Conservation (phyloP, 768 basidiomycete species). For the Tephrocybe sp. region DNA sequence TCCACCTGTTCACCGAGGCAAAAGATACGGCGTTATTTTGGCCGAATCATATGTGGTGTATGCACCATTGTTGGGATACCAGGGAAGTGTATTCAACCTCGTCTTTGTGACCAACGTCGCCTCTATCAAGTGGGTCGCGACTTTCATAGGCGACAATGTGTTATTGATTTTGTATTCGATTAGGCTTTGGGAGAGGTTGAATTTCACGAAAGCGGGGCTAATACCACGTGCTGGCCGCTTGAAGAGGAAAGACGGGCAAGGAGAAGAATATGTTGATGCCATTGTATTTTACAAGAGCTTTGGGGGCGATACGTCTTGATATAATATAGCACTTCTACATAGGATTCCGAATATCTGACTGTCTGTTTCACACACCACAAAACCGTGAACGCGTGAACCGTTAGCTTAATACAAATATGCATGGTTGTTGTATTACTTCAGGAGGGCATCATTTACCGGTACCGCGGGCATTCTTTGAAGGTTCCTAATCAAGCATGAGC, state of each 20-base stretch:
- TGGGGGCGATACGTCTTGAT: slow-evolving; percentile 31
- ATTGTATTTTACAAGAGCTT: slow-evolving; percentile 84
- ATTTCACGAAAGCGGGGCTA: slow-evolving; percentile 76
- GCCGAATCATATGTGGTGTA: slow-evolving; percentile 81
- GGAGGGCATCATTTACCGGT: slow-evolving; percentile 1
- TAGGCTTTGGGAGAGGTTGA: slow-evolving; percentile 81
- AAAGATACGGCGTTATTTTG: slow-evolving; percentile 68
- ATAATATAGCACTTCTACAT: too few relatives aligned
- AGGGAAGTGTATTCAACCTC: slow-evolving; percentile 86
- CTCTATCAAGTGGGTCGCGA: slow-evolving; percentile 55
- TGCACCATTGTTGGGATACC: slow-evolving; percentile 76
- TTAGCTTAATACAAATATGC: too few relatives aligned
- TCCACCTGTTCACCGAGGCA: slow-evolving; percentile 57
- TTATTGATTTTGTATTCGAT: neutral
- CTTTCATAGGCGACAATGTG: neutral
- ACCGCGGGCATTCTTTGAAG: neutral
- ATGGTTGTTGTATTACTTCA: too few relatives aligned
- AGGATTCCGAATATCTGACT: too few relatives aligned
- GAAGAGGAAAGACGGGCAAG: slow-evolving; percentile 60
- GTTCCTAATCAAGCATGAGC: neutral
- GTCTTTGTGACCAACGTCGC: slow-evolving; percentile 86
- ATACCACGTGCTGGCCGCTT: slow-evolving; percentile 80
- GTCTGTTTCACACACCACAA: too few relatives aligned
- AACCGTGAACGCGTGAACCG: too few relatives aligned
- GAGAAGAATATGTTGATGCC: slow-evolving; percentile 90